Evolutionary conservation across 768 basidiomycete species (phyloP), one percentile per base, ranked within the genome.

Genomic region (Tricholomella constricta): DNA sequence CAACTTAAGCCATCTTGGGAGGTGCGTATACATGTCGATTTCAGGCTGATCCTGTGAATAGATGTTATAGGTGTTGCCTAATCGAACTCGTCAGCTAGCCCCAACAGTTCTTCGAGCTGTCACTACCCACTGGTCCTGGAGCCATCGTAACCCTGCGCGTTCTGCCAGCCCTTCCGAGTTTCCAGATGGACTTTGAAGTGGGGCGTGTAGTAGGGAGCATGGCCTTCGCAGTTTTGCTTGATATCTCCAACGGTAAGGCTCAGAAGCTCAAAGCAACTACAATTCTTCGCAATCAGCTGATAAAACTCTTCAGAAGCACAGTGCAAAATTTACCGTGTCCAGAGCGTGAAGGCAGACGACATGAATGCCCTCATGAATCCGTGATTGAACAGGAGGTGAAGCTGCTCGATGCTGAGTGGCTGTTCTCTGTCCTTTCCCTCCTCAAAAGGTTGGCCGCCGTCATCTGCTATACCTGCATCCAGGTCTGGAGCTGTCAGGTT

Each of bases 11-110:
- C 46, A 47, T 19, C 34, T 17, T 12, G 23, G 19, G n/a, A 47
- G 35, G 15, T 47, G 46, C 1, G 46, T 36, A 23, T 47, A 37
- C 46, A 47, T 47, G 23, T 47, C 46, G 20, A 47, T 47, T 15
- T 19, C 46, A 10, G 32, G 32, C 10, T 35, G n/a, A 23, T 26
- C 35, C n/a, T 47, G 46, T 19, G 10, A 4, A 23, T 47, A 47
- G 20, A 47, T 37, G 10, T 47, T 37, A 17, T 47, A 47, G 12
- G 5, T 19, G n/a, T 47, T 47, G n/a, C 27, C 44, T 45, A n/a
- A 19, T 2, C 15, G 2, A 12, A 2, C 3, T 10, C 17, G 14
- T 34, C 6, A 45, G 17, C n/a, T 37, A 15, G n/a, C 3, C 29
- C 12, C 7, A n/a, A n/a, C n/a, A 4, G 15, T 11, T 14, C 25